phyloP scores from a whole-genome alignment of 768 basidiomycete species.

The Pluteus cervinus region DNA sequence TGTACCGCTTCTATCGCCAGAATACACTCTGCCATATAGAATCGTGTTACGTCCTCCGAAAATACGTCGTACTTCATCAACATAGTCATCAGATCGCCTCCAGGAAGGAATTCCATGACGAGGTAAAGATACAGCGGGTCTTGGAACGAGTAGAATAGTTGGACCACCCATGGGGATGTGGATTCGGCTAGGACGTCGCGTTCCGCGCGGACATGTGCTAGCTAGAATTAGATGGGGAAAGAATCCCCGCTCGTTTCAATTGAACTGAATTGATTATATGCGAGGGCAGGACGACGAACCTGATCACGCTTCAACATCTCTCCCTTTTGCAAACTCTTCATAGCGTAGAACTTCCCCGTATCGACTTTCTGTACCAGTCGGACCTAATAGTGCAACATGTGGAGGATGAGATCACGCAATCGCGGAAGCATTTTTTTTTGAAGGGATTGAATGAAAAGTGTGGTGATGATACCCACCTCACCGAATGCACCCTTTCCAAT shows the following conservation, averaged over 20 bases:
- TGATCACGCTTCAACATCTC: constrained; percentile 99
- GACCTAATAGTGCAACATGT: constrained; percentile 43
- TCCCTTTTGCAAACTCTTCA: constrained; percentile 97
- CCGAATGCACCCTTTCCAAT: constrained; percentile 99
- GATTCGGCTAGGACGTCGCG: constrained; percentile 95
- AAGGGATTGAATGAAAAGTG: neutral
- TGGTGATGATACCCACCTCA: constrained; percentile 51
- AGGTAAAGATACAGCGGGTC: constrained; percentile 94
- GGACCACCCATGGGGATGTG: constrained; percentile 96
- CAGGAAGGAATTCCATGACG: constrained; percentile 84
- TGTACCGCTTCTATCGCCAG: constrained; percentile 98
- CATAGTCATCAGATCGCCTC: constrained; percentile 99
- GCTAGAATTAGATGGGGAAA: constrained; percentile 35
- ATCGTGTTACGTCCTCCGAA: constrained; percentile 95
- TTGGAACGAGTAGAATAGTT: constrained; percentile 97
- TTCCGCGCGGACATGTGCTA: constrained; percentile 96
- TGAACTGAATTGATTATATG: neutral
- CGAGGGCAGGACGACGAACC: constrained; percentile 36
- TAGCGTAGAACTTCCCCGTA: constrained; percentile 97
- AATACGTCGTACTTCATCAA: constrained; percentile 99
- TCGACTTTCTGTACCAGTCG: constrained; percentile 95
- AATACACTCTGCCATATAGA: constrained; percentile 99
- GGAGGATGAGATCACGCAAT: constrained; percentile 8
- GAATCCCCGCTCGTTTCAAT: constrained; percentile 3
- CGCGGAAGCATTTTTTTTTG: neutral